Percentiles rank a stretch among this genome's conserved stretches.
Conservation (phyloP, 805 yeast species). For the Danielia reshetovae region DNA sequence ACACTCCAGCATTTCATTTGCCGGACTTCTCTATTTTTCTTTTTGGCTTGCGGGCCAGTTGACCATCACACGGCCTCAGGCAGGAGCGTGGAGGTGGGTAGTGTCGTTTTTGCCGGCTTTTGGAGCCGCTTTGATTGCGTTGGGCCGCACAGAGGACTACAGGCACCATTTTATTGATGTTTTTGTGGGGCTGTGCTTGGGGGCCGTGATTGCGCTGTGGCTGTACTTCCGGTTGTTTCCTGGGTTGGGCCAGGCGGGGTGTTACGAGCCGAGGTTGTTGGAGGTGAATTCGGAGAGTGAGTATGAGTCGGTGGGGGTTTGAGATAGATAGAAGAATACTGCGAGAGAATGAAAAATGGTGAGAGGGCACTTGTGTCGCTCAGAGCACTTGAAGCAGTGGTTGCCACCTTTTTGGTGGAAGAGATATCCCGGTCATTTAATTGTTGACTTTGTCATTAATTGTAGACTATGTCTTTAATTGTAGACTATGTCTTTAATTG, state of each 20-base stretch:
- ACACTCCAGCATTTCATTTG: constrained; percentile 67
- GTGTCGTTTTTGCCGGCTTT: constrained; percentile 53
- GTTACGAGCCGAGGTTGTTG: constrained; percentile 39
- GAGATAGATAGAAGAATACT: too few relatives aligned
- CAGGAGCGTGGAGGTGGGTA: constrained; percentile 63
- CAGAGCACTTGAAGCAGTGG: too few relatives aligned
- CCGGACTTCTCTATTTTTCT: constrained; percentile 60
- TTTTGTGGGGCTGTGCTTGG: constrained; percentile 65
- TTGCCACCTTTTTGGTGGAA: too few relatives aligned
- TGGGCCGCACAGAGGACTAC: constrained; percentile 86
- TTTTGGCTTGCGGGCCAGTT: constrained; percentile 71
- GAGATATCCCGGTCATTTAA: too few relatives aligned
- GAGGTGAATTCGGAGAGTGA: constrained; percentile 13
- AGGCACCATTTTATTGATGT: constrained; percentile 92
- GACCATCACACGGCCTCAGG: constrained; percentile 36
- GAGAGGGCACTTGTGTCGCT: too few relatives aligned
- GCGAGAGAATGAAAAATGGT: too few relatives aligned
- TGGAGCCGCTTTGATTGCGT: constrained; percentile 73
- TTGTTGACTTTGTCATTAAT: too few relatives aligned
- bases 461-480: too few relatives aligned
- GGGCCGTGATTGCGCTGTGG: constrained; percentile 56
- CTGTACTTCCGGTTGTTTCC: constrained; percentile 56
- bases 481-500: too few relatives aligned
- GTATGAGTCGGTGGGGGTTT: too few relatives aligned
- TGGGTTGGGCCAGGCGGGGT: constrained; percentile 19